Evolutionary conservation across 768 basidiomycete genomes (phyloP).

Genomic region (Rhodotorula diobovata): DNA sequence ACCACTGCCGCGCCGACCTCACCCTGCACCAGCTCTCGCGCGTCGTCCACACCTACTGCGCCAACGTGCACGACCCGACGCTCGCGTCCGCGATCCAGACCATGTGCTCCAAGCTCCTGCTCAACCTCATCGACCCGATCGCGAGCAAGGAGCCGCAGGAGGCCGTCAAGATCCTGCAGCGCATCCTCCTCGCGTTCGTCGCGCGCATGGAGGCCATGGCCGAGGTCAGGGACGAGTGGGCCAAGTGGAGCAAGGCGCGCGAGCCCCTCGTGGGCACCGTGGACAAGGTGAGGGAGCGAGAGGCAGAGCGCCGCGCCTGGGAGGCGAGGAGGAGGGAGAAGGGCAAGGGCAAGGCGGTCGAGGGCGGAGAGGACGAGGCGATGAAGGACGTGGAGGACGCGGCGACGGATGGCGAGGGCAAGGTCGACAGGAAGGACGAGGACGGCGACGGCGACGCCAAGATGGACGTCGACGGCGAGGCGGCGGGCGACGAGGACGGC

Average conservation of each 20-base stretch:
- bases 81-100: slow-evolving; percentile 76
- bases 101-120: slow-evolving; percentile 86
- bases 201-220: slow-evolving; percentile 79
- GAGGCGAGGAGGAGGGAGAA: slow-evolving; percentile 38
- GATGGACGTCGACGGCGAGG: neutral
- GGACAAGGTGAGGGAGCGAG: slow-evolving; percentile 36
- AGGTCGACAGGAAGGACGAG: neutral
- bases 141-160: slow-evolving; percentile 62
- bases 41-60: slow-evolving; percentile 77
- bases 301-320: slow-evolving; percentile 30
- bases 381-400: neutral
- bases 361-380: neutral
- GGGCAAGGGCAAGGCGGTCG: slow-evolving; percentile 36
- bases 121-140: slow-evolving; percentile 79
- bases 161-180: slow-evolving; percentile 63
- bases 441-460: neutral
- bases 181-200: slow-evolving; percentile 75
- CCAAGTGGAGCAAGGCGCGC: slow-evolving; percentile 37
- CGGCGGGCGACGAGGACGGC: neutral
- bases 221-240: slow-evolving; percentile 51
- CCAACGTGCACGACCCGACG: slow-evolving; percentile 81
- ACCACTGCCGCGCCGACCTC: slow-evolving; percentile 80
- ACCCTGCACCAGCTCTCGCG: slow-evolving; percentile 67
- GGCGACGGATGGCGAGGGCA: neutral
- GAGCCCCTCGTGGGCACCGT: slow-evolving; percentile 12